Percentiles rank a stretch among this genome's conserved stretches.
These are phyloP conservation scores for Penicillium sp. DNA, from an alignment of 2,329 filamentous ascomycete species.

Conservation along the genomic window DNA sequence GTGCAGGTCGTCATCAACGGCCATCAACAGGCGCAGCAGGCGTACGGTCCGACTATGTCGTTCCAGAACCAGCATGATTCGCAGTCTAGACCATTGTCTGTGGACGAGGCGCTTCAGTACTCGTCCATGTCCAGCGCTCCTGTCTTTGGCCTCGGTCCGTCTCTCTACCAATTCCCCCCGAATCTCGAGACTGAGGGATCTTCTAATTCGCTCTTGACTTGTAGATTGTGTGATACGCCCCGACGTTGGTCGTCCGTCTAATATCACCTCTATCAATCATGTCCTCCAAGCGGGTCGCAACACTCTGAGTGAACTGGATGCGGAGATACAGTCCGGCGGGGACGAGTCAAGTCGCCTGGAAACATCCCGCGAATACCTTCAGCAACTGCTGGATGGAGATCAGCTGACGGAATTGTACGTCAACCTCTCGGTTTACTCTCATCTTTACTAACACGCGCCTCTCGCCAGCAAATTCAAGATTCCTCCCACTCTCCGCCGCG, in stretches of 20 bases:
- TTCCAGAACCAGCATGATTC: slow-evolving; percentile 35
- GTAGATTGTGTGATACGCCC: slow-evolving; percentile 46
- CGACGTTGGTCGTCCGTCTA: slow-evolving; percentile 45
- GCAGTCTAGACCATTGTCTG: slow-evolving; percentile 42
- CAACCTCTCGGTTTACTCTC: not conserved
- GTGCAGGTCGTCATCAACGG: slow-evolving; percentile 48
- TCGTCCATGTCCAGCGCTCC: slow-evolving; percentile 54
- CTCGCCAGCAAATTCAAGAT: slow-evolving; percentile 46
- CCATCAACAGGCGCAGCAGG: slow-evolving; percentile 31
- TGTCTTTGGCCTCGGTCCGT: slow-evolving; percentile 48
- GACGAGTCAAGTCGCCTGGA: slow-evolving; percentile 65
- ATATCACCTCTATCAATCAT: slow-evolving; percentile 43
- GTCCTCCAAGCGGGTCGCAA: slow-evolving; percentile 56
- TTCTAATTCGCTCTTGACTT: slow-evolving; percentile 23
- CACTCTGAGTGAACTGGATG: slow-evolving; percentile 68
- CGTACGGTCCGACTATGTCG: slow-evolving; percentile 30
- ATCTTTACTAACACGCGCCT: slow-evolving; percentile 10
- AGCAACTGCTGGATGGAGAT: slow-evolving; percentile 71
- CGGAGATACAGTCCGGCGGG: slow-evolving; percentile 64
- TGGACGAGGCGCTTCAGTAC: slow-evolving; percentile 52
- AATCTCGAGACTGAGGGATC: slow-evolving; percentile 12
- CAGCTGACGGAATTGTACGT: slow-evolving; percentile 54
- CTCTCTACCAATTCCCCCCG: slow-evolving; percentile 1
- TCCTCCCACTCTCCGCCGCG: slow-evolving; percentile 31
- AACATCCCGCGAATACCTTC: slow-evolving; percentile 71